phyloP scores from a whole-genome alignment of 2,329 filamentous ascomycete species.

The Verticillium longisporum region DNA sequence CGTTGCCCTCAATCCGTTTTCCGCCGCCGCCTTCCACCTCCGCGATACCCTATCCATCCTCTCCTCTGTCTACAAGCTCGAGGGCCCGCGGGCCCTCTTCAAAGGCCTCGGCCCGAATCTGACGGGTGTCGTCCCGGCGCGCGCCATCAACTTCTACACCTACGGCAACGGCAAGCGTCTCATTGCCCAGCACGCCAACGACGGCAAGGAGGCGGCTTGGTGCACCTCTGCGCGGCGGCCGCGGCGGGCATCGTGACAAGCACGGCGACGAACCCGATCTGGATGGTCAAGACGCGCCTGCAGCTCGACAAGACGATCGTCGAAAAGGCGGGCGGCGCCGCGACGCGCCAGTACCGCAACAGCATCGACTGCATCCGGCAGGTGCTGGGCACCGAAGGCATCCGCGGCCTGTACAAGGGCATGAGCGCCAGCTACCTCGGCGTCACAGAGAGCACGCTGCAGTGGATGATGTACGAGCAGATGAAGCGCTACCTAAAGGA shows the following conservation, averaged over 20 bases:
- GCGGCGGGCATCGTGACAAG: constrained; percentile 78
- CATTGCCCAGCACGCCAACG: constrained; percentile 67
- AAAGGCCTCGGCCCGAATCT: constrained; percentile 90
- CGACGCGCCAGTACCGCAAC: constrained; percentile 71
- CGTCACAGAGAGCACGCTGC: constrained; percentile 81
- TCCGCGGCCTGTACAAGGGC: constrained; percentile 79
- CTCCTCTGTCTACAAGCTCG: constrained; percentile 67
- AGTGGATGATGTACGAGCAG: constrained; percentile 93
- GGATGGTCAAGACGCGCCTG: constrained; percentile 88
- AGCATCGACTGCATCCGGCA: constrained; percentile 82
- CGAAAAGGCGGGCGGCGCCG: constrained; percentile 45
- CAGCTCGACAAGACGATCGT: constrained; percentile 85
- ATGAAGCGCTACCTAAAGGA: constrained; percentile 69
- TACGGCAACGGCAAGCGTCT: constrained; percentile 89
- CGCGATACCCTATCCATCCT: constrained; percentile 83
- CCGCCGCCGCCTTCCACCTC: constrained; percentile 67
- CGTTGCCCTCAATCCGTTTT: constrained; percentile 55
- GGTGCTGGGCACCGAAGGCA: constrained; percentile 72
- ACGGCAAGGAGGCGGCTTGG: constrained; percentile 62
- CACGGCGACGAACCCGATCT: constrained; percentile 92
- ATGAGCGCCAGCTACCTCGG: constrained; percentile 89
- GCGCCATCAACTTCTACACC: constrained; percentile 88
- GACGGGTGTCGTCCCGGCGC: constrained; percentile 80
- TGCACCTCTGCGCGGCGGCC: constrained; percentile 72
- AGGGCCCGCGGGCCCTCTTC: constrained; percentile 84